These are phyloP conservation scores for Xylona heveae DNA, from an alignment of 495 filamentous ascomycete genomes.

Conservation along the genomic window DNA sequence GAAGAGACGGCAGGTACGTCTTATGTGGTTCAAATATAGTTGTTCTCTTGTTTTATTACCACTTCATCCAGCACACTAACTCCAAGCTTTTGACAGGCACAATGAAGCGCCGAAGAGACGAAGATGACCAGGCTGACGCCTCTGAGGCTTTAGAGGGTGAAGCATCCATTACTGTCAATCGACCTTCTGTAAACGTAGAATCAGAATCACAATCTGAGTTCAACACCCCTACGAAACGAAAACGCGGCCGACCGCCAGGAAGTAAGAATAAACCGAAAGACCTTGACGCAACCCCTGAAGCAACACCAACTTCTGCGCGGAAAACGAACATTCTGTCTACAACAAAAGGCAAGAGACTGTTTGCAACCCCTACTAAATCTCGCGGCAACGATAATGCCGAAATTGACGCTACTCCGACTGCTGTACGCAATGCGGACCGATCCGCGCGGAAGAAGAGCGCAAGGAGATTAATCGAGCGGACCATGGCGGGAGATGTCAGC, in stretches of 20 bases:
- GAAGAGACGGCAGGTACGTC: no score
- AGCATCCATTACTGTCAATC: no score
- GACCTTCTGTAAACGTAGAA: no score
- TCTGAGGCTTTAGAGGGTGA: no score
- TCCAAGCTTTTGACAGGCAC: no score
- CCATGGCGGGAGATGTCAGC: constrained; percentile 22
- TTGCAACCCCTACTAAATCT: constrained; percentile 4
- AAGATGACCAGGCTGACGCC: no score
- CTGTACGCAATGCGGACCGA: constrained; percentile 46
- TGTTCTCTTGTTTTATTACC: no score
- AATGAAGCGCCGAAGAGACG: no score
- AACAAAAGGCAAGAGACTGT: neutral
- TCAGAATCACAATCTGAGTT: neutral
- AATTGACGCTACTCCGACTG: constrained; percentile 23
- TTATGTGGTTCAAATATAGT: no score
- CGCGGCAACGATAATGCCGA: neutral
- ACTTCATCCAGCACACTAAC: no score
- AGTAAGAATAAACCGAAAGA: constrained; percentile 4
- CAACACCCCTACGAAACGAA: constrained; percentile 3
- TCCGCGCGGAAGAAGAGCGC: constrained; percentile 79
- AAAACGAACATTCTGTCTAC: no score
- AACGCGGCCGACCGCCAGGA: constrained; percentile 5
- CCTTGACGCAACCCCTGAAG: neutral
- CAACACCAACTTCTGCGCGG: neutral
- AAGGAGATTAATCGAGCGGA: constrained; percentile 44